Evolutionary conservation across 371 early-diverging fungal genomes (phyloP), one percentile per base, ranked within the genome.

Genomic region (Catenaria anguillulae): DNA sequence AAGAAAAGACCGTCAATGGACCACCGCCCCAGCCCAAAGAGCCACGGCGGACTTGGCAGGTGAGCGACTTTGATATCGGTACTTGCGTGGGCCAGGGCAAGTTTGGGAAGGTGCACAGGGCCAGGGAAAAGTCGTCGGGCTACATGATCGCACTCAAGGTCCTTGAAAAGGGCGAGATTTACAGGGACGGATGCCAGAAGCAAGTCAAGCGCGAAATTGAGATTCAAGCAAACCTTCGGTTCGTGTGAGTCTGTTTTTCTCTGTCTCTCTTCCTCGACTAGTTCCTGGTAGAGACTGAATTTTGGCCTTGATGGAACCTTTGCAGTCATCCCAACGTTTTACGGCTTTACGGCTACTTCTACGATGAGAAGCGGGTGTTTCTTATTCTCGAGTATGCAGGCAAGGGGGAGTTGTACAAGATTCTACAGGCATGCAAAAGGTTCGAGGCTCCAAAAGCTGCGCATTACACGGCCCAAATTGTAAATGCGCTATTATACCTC

Each of bases 21-120:
- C n/a, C n/a, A n/a, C n/a, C n/a, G n/a, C n/a, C n/a, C n/a, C n/a
- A n/a, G n/a, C n/a, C n/a, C n/a, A n/a, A n/a, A n/a, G n/a, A n/a
- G n/a, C n/a, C n/a, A n/a, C n/a, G n/a, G n/a, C n/a, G n/a, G n/a
- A n/a, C n/a, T n/a, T n/a, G n/a, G n/a, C n/a, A n/a, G n/a, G n/a
- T n/a, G n/a, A n/a, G n/a, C n/a, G 97, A 98, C 73, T 99, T 99
- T 81, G 97, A 98, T 65, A 83, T 99, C 59, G 99, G 97, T 17
- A 77, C 82, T 50, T 75, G 88, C 0, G 73, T 99, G 8, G 99
- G 99, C 33, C 84, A 85, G 68, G 99, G 99, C 12, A 92, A 93
- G 65, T 99, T 99, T 77, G 99, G 99, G 1, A 84, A 90, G 36
- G 99, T 98, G 0, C 99, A 95, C 74, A 75, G 96, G 26, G 99